These are phyloP conservation scores for Boletus rubescentipes DNA, from an alignment of 768 basidiomycete genomes.

Conservation along the genomic window DNA sequence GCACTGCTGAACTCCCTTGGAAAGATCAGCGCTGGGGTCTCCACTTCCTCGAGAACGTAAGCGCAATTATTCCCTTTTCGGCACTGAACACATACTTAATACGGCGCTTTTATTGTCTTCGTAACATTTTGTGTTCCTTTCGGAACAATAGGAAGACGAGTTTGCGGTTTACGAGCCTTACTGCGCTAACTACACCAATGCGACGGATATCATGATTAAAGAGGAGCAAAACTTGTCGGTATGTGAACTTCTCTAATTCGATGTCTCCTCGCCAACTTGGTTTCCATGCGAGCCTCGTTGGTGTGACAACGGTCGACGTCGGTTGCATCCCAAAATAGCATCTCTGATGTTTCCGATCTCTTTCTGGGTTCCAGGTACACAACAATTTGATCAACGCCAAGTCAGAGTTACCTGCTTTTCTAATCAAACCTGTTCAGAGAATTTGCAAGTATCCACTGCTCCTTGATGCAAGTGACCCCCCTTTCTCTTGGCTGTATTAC, in stretches of 20 bases:
- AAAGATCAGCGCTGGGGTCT: constrained; percentile 86
- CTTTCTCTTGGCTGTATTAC: constrained; percentile 11
- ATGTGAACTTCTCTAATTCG: constrained; percentile 36
- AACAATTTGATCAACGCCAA: constrained; percentile 87
- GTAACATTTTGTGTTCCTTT: constrained; percentile 10
- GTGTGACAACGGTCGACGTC: constrained; percentile 23
- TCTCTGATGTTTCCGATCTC: constrained; percentile 13
- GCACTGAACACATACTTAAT: constrained; percentile 33
- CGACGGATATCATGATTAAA: constrained; percentile 78
- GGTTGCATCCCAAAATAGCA: constrained; percentile 19
- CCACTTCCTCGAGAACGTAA: constrained; percentile 79
- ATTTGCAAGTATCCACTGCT: constrained; percentile 98
- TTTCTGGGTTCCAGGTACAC: constrained; percentile 49
- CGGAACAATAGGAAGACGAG: constrained; percentile 84
- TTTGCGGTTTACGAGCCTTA: constrained; percentile 97
- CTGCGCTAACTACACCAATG: constrained; percentile 91
- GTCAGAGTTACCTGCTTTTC: constrained; percentile 91
- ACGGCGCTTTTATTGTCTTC: constrained; percentile 42
- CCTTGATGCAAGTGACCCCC: constrained; percentile 73
- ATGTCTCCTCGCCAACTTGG: constrained; percentile 4
- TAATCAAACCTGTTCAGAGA: constrained; percentile 98
- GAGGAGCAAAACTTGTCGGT: constrained; percentile 87
- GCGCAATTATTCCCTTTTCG: constrained; percentile 29
- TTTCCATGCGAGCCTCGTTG: constrained; percentile 22
- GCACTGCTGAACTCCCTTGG: constrained; percentile 80